Conservation (phyloP, 1,284 basidiomycete genomes). For the Leccinum pachyderme region DNA sequence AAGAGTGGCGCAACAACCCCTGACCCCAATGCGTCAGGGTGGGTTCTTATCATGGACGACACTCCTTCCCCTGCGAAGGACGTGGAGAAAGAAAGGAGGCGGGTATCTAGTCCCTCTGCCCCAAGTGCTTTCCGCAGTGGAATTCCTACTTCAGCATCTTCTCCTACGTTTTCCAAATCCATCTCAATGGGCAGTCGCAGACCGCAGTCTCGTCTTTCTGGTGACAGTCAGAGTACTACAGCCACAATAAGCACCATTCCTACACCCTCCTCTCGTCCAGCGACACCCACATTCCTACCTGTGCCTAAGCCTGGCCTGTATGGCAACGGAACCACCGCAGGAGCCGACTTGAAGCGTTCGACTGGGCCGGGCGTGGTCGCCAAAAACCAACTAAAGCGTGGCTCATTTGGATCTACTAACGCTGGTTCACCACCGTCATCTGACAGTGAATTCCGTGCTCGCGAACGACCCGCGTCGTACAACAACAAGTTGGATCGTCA, state of each 20-base stretch:
- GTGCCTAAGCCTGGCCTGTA: conserved; percentile 54
- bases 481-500: conserved; percentile 36
- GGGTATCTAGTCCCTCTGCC: conserved; percentile 57
- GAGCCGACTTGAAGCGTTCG: conserved; percentile 55
- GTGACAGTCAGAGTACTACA: conserved; percentile 52
- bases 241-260: conserved; percentile 59
- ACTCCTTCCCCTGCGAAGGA: conserved; percentile 67
- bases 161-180: conserved; percentile 37
- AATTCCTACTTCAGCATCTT: conserved; percentile 38
- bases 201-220: conserved; percentile 70
- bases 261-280: conserved; percentile 67
- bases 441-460: conserved; percentile 30
- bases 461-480: conserved; percentile 40
- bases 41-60: conserved; percentile 83
- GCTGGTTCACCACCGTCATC: conserved; percentile 33
- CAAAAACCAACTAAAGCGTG: conserved; percentile 50
- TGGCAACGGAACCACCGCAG: conserved; percentile 36
- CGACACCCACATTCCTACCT: conserved; percentile 74
- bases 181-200: conserved; percentile 46
- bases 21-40: conserved; percentile 63
- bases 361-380: conserved; percentile 44
- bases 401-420: conserved; percentile 53
- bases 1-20: conserved; percentile 47
- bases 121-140: conserved; percentile 41
- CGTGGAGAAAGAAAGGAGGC: conserved; percentile 52